phyloP scores from a whole-genome alignment of 208 protist genomes.

The Leishmania mexicana region DNA sequence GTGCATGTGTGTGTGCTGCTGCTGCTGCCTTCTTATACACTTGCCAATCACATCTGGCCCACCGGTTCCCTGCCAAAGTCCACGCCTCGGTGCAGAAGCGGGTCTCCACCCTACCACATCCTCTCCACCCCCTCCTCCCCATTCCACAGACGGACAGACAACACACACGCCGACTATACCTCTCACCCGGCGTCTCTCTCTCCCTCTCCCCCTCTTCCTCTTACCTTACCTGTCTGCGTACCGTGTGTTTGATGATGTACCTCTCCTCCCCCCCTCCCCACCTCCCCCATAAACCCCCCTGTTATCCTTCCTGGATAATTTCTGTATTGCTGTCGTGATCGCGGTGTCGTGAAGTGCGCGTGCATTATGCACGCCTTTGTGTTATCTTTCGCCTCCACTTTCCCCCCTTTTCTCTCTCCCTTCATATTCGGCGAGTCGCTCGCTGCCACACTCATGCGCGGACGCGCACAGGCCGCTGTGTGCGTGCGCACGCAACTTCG shows the following conservation, averaged over 20 bases:
- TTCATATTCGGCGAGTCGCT: neutral
- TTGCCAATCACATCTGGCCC: neutral
- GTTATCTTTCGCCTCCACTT: neutral
- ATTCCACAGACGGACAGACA: neutral
- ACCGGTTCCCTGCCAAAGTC: neutral
- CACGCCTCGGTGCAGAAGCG: neutral
- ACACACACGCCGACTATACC: neutral
- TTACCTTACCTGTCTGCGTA: neutral
- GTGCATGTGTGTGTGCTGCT: neutral
- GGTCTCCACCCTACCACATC: neutral
- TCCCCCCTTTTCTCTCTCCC: neutral
- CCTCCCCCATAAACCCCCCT: neutral
- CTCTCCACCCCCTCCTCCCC: neutral
- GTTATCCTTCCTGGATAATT: neutral
- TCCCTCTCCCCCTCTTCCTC: neutral
- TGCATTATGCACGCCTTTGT: neutral
- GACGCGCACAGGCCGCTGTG: neutral
- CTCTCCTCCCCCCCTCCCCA: neutral
- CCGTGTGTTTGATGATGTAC: neutral
- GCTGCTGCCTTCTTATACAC: neutral
- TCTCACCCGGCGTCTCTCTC: neutral
- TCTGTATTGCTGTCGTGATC: neutral
- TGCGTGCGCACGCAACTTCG: neutral
- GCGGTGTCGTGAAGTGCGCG: neutral
- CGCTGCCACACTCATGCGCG: neutral